Evolutionary conservation across 179 eudicot genomes (phyloP), one percentile per base, ranked within the genome.

Genomic region (Camellia oleifera): DNA sequence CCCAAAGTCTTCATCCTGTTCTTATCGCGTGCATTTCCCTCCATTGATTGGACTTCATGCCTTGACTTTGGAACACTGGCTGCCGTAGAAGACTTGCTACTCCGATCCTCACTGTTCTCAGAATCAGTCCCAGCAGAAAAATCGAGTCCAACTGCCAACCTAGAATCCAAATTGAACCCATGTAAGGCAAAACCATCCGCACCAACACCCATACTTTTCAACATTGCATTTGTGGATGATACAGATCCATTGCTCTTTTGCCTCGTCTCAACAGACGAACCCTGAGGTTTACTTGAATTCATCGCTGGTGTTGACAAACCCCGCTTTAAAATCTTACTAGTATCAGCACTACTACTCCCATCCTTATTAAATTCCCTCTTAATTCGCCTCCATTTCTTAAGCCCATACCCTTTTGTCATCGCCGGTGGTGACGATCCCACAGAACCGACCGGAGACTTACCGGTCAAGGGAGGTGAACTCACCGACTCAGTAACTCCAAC

Each of bases 361-460:
- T 83, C 90, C 82, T 76, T 86, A 73, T 18, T 63, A 50, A 69
- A 60, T 7, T 88, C 92, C 84, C 98, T 86, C 77, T 69, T 86
- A 64, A 90, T 81, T 88, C 98, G 85, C 72, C 87, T 87, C 98
- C 98, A 93, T 68, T 94, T 94, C 88, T 83, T 94, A 81, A 91
- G 77, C 17, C 97, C 97, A 32, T 23, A 72, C 72, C 94, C 97
- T 83, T 93, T 94, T 50, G 74, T 52, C 18, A 72, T 18, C 17
- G 79, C 71, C 26, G 61, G 71, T 7, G 82, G 58, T 3, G 85
- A 82, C 2, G 71, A 63, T 7, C 58, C 81, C 1, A 62, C 77
- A 20, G 69, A 69, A 13, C 62, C 75, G 0, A 72, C 64, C 7
- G 74, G 18, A 46, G 70, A 57, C 64, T 58, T 44, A 23, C 32